Conservation (phyloP, 73 alveolate species). For the Paramecium sonneborni region DNA sequence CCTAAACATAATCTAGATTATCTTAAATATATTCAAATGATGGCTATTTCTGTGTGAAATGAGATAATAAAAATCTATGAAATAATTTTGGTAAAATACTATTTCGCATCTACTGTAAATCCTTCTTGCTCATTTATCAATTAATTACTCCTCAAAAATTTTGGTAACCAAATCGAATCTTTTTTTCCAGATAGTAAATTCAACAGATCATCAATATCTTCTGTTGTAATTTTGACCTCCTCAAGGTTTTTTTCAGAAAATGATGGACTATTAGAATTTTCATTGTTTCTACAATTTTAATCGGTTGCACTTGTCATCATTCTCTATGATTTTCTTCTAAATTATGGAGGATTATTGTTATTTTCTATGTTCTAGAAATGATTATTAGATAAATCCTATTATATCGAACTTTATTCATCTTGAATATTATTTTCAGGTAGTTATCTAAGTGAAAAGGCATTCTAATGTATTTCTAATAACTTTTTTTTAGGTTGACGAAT, state of each 20-base stretch:
- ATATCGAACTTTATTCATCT: background rate
- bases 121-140: background rate
- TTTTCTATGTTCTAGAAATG: background rate
- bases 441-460: background rate
- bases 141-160: slow-evolving; percentile 13
- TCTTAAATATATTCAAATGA: slow-evolving; percentile 31
- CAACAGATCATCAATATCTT: slow-evolving; percentile 46
- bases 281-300: background rate
- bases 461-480: background rate
- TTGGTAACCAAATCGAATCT: slow-evolving; percentile 6
- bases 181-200: background rate
- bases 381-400: background rate
- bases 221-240: slow-evolving; percentile 9
- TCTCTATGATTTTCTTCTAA: slow-evolving; percentile 44
- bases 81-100: background rate
- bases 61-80: background rate
- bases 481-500: background rate
- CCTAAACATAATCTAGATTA: background rate
- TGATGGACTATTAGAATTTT: background rate
- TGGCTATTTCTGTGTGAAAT: slow-evolving; percentile 17
- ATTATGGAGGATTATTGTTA: background rate
- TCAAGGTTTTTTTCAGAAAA: background rate
- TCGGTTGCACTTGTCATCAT: slow-evolving; percentile 39
- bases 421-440: background rate
- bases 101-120: slow-evolving; percentile 1